A percentile compares a stretch with the other conserved stretches of the same genome.
These are phyloP conservation scores for Colletotrichum sp. DNA, from an alignment of 2,329 filamentous ascomycete species.

Conservation along the genomic window DNA sequence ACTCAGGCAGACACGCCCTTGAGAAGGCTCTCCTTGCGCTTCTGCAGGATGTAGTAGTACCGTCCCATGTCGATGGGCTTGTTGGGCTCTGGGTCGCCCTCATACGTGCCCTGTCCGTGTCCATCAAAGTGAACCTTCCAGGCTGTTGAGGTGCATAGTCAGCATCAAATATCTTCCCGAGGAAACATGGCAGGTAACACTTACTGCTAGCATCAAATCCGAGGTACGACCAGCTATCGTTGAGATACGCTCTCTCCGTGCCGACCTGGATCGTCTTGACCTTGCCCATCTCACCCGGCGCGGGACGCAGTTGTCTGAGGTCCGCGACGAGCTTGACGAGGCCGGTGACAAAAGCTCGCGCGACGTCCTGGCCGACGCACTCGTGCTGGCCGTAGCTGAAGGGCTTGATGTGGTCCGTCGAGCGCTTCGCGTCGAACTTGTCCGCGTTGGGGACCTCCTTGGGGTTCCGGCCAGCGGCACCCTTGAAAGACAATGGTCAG, in stretches of 20 bases:
- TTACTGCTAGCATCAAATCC: constrained; percentile 51
- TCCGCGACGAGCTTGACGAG: constrained; percentile 47
- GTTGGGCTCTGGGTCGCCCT: constrained; percentile 28
- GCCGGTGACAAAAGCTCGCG: constrained; percentile 43
- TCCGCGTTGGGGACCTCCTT: constrained; percentile 39
- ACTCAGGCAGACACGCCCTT: background rate
- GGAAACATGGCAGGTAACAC: no score
- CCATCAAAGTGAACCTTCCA: constrained; percentile 46
- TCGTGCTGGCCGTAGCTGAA: constrained; percentile 53
- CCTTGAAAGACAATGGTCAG: no score
- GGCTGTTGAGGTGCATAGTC: constrained; percentile 30
- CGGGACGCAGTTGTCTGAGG: constrained; percentile 49
- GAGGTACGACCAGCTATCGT: constrained; percentile 53
- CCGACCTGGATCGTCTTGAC: constrained; percentile 49
- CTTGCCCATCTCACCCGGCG: constrained; percentile 48
- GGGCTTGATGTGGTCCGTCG: constrained; percentile 40
- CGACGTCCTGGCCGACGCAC: constrained; percentile 47
- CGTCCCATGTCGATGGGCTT: constrained; percentile 29
- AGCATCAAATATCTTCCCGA: no score
- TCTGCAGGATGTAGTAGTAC: constrained; percentile 39
- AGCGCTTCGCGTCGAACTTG: constrained; percentile 48
- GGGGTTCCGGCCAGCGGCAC: constrained; percentile 41
- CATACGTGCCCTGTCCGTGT: constrained; percentile 36
- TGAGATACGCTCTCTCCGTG: constrained; percentile 46
- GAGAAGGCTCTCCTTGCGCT: constrained; percentile 30